Conservation (phyloP, 1,284 basidiomycete species). For the Melampsora americana region DNA sequence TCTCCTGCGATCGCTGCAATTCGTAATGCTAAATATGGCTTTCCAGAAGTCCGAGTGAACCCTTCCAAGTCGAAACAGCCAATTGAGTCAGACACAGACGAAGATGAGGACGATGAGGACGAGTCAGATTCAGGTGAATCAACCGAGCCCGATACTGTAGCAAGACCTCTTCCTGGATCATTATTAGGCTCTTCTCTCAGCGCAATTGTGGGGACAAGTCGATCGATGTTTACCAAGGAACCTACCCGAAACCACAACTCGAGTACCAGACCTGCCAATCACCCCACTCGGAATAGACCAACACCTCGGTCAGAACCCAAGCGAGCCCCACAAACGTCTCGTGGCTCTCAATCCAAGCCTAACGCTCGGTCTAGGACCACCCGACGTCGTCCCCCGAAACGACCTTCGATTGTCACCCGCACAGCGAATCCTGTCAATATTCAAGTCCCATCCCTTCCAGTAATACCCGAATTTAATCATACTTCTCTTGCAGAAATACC, state of each 20-base stretch:
- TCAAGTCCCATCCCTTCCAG: neutral
- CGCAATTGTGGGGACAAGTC: conserved; percentile 31
- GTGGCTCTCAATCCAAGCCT: neutral
- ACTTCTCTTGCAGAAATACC: neutral
- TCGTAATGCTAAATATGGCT: conserved; percentile 40
- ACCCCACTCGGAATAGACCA: conserved; percentile 13
- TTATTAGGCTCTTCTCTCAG: conserved; percentile 42
- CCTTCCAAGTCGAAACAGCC: neutral
- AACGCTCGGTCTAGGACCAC: neutral
- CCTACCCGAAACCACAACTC: conserved; percentile 14
- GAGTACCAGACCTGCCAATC: conserved; percentile 7
- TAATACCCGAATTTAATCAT: neutral
- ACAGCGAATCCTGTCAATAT: neutral
- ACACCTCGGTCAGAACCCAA: neutral
- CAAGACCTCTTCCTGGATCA: neutral
- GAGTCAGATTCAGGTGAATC: conserved; percentile 20
- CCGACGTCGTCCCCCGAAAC: neutral
- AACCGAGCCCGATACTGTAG: neutral
- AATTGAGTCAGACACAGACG: neutral
- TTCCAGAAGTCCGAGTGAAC: conserved; percentile 9
- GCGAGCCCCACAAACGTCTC: conserved; percentile 2
- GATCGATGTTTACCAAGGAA: conserved; percentile 1
- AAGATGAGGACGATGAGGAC: neutral
- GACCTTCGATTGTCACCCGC: neutral
- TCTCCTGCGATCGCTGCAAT: conserved; percentile 43